Base-by-base conservation (phyloP, 805 yeast genomes). In the Tetrapisispora fleetii region DNA sequence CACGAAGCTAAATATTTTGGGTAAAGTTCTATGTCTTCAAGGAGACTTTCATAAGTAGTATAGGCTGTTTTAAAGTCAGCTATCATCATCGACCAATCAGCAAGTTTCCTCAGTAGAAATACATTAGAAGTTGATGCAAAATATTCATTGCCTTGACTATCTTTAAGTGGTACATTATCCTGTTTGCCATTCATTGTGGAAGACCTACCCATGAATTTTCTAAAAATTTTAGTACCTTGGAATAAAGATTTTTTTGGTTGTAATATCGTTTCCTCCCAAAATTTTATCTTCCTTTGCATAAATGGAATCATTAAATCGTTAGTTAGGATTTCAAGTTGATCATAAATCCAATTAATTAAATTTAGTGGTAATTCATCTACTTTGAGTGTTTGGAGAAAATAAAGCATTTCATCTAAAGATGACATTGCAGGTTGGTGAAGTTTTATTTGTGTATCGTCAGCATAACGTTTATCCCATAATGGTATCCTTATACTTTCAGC, bases 11-110 rank as follows among this genome's bases (percentile, higher is more conserved):
- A 38, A 36, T 63, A 64, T 40, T 59, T 58, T 1, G 66, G 66
- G 45, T 82, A 76, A 50, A 78, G 76, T 37, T 78, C 70, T 54
- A 82, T 82, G 61, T 90, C 96, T 58, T 84, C 83, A 51, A 83
- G 82, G 37, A 88, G 73, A 45, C 86, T 63, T 51, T 91, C 98
- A 62, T 91, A 91, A 1, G 88, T 84, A 1, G 85, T 72, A 58
- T 84, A 83, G 2, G 97, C 93, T 50, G 79, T 80, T 62, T 82
- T 81, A 71, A 84, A 91, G 68, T 93, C 96, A 36, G 89, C 77
- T n/a, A 90, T 67, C 80, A 93, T 86, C 58, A 91, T 80, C 7
- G 89, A 80, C 87, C 95, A 87, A 63, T 93, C 99, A 0, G 95
- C 98, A 27, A 91, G 69, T 59, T 85, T 83, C 45, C 98, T 72